A percentile compares a stretch with the other conserved stretches of the same genome.
phyloP scores from a whole-genome alignment of 2,329 filamentous ascomycete species.

The Orbilia brochopaga region DNA sequence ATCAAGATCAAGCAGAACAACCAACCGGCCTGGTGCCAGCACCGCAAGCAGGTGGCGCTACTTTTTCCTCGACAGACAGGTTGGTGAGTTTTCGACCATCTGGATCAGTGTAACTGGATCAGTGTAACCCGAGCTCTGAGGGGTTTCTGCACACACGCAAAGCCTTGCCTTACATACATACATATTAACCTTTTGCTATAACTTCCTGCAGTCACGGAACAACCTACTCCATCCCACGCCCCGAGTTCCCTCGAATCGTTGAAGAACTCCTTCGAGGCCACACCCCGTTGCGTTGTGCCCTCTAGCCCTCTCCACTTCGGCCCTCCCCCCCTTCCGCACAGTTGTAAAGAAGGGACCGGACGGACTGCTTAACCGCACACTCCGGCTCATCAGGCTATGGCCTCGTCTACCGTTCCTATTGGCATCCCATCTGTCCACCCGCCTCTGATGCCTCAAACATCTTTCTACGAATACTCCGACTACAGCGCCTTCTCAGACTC shows the following conservation, averaged over 20 bases:
- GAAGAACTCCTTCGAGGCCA: constrained; percentile 48
- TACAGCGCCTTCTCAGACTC: constrained; percentile 46
- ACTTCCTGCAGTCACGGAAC: constrained; percentile 3
- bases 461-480: constrained; percentile 49
- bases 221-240: constrained; percentile 21
- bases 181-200: constrained; percentile 2
- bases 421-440: constrained; percentile 48
- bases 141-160: constrained; percentile 37
- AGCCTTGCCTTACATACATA: constrained; percentile 14
- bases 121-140: constrained; percentile 46
- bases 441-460: constrained; percentile 50
- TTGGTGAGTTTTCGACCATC: constrained; percentile 20
- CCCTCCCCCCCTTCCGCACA: constrained; percentile 13
- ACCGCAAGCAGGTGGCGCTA: constrained; percentile 14
- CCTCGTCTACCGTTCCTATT: constrained; percentile 48
- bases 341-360: constrained; percentile 25
- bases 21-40: constrained; percentile 6
- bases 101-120: constrained; percentile 11
- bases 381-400: constrained; percentile 49
- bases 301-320: constrained; percentile 5
- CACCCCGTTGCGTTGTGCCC: constrained; percentile 33
- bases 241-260: constrained; percentile 40
- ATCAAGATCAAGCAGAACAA: constrained; percentile 4
- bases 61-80: constrained; percentile 36
- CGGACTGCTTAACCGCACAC: constrained; percentile 50